Evolutionary conservation across 257 asterid genomes (phyloP).

Genomic region (Solanum chiquidenum): DNA sequence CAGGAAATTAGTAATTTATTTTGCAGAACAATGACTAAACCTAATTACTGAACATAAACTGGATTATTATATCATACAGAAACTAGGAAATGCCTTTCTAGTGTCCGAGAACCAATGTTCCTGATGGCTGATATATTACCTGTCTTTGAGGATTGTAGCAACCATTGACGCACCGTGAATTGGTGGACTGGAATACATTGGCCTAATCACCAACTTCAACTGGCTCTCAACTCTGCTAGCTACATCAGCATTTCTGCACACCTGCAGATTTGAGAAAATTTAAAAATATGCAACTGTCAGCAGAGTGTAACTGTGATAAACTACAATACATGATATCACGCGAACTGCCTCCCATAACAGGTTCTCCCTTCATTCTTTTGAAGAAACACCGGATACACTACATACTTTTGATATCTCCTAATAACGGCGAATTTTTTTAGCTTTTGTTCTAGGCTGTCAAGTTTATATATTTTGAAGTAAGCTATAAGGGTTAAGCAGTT

Average conservation of each 20-base stretch:
- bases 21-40: background rate
- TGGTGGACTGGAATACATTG: slow-evolving; percentile 97
- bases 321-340: background rate
- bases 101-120: background rate
- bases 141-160: slow-evolving; percentile 84
- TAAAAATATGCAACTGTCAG: background rate
- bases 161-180: slow-evolving; percentile 95
- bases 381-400: background rate
- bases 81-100: background rate
- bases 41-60: background rate
- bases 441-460: background rate
- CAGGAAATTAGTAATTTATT: background rate
- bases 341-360: background rate
- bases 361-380: background rate
- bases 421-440: background rate
- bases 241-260: slow-evolving; percentile 73
- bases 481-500: background rate
- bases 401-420: background rate
- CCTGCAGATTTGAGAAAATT: slow-evolving; percentile 30
- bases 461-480: background rate
- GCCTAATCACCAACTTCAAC: slow-evolving; percentile 88
- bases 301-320: background rate
- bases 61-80: background rate
- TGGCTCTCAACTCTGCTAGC: slow-evolving; percentile 97
- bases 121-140: slow-evolving; percentile 26